A percentile compares a stretch with the other conserved stretches of the same genome.
Evolutionary conservation across 2,329 filamentous ascomycete species (phyloP).

Genomic region (Paecilomyces sp.): DNA sequence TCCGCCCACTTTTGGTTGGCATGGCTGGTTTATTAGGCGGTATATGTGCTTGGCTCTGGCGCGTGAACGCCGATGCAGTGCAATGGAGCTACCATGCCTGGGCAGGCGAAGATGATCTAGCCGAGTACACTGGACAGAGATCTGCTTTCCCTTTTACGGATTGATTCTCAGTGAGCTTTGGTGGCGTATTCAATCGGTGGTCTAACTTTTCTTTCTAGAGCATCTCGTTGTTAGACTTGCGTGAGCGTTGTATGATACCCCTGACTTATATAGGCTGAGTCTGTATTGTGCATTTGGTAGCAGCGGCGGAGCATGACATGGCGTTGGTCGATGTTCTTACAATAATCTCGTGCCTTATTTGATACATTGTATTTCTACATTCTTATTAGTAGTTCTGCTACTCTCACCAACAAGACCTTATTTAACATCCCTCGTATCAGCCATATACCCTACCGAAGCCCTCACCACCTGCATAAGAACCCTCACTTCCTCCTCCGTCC

Average conservation of each 20-base stretch:
- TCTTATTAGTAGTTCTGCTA: no score
- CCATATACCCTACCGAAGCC: slow-evolving; percentile 25
- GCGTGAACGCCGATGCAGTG: not conserved
- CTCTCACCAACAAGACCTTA: no score
- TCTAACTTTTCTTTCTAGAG: not conserved
- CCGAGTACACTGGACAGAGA: not conserved
- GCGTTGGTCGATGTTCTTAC: not conserved
- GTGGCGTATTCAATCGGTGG: not conserved
- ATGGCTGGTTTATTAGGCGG: not conserved
- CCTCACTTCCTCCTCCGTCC: slow-evolving; percentile 23
- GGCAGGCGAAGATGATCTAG: not conserved
- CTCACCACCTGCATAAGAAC: slow-evolving; percentile 23
- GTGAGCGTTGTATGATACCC: not conserved
- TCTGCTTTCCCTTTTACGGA: not conserved
- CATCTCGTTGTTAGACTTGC: not conserved
- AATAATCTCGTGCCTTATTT: no score
- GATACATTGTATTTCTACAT: no score
- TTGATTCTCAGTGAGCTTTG: not conserved
- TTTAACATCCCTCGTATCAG: slow-evolving; percentile 6
- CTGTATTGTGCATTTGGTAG: not conserved
- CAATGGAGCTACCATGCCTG: not conserved
- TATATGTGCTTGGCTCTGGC: not conserved
- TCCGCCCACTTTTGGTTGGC: not conserved
- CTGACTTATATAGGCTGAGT: not conserved
- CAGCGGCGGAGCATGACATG: not conserved